A percentile compares a stretch with the other conserved stretches of the same genome.
Conservation (phyloP, 148 eudicot species). For the Arctostaphylos glauca region DNA sequence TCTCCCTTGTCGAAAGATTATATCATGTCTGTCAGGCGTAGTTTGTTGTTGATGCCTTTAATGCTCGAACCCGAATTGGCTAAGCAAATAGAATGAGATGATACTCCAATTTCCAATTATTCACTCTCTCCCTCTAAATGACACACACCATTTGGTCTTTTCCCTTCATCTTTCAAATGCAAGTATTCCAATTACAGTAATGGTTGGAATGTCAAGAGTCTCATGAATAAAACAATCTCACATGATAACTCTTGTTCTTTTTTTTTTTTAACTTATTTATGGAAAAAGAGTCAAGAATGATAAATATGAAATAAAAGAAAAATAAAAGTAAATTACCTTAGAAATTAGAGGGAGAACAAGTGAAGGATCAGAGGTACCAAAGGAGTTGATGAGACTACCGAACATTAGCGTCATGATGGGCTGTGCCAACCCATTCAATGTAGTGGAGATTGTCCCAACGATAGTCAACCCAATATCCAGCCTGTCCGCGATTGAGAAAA, state of each 20-base stretch:
- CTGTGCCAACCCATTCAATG: constrained; percentile 56
- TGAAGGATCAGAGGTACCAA: constrained; percentile 38
- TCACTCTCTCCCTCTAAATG: not conserved
- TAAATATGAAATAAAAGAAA: not conserved
- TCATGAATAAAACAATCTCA: not conserved
- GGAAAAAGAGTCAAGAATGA: not conserved
- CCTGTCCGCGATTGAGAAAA: constrained; percentile 53
- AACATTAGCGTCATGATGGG: constrained; percentile 71
- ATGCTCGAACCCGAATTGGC: not conserved
- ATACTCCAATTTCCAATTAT: not conserved
- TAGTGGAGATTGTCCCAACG: constrained; percentile 50
- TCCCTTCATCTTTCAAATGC: not conserved
- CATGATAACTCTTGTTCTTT: not conserved
- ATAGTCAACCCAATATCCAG: constrained; percentile 51
- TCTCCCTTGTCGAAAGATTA: too few relatives aligned
- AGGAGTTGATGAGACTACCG: constrained; percentile 55
- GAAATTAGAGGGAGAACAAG: constrained; percentile 60
- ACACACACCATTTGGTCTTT: too few relatives aligned
- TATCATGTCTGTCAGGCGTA: too few relatives aligned
- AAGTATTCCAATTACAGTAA: not conserved
- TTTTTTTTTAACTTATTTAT: not conserved
- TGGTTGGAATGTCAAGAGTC: not conserved
- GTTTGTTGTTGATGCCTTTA: too few relatives aligned
- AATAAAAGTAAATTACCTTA: constrained; percentile 37
- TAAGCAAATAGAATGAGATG: not conserved